phyloP scores from a whole-genome alignment of 1,284 basidiomycete genomes.

The Tetrapyrgos nigripes region DNA sequence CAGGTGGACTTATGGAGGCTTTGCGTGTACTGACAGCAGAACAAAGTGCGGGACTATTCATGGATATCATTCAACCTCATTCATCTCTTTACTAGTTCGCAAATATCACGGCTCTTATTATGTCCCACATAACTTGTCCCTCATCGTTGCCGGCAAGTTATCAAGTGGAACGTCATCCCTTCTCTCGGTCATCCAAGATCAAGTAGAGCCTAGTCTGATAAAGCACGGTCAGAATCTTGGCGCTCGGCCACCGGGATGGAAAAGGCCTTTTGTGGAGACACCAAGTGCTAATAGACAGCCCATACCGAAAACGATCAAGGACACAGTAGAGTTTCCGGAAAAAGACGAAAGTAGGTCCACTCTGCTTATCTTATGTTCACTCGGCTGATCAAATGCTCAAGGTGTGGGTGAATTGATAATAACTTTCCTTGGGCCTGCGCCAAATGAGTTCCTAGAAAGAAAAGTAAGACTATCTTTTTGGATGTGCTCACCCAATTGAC shows the following conservation, averaged over 20 bases:
- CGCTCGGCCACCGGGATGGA: constrained; percentile 81
- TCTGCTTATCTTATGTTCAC: neutral
- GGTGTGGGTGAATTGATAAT: constrained; percentile 86
- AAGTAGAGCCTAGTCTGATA: constrained; percentile 85
- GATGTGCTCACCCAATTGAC: neutral
- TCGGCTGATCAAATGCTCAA: constrained; percentile 20
- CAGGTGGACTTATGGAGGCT: constrained; percentile 94
- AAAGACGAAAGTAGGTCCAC: constrained; percentile 82
- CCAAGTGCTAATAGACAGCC: constrained; percentile 69
- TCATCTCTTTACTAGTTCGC: constrained; percentile 62
- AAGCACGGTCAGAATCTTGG: constrained; percentile 75
- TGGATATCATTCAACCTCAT: neutral
- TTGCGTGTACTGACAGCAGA: constrained; percentile 88
- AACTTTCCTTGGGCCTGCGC: constrained; percentile 81
- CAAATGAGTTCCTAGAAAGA: constrained; percentile 77
- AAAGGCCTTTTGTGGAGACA: constrained; percentile 94
- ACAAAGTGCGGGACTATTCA: constrained; percentile 70
- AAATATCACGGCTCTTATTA: constrained; percentile 93
- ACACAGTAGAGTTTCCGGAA: constrained; percentile 94
- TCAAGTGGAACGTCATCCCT: constrained; percentile 73
- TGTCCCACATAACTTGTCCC: constrained; percentile 91
- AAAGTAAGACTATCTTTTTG: constrained; percentile 54
- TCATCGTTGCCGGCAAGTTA: constrained; percentile 85
- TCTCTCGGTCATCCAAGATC: constrained; percentile 78
- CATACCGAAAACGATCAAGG: constrained; percentile 60